Conservation (phyloP, 768 basidiomycete species). For the Psilocybe sp. region DNA sequence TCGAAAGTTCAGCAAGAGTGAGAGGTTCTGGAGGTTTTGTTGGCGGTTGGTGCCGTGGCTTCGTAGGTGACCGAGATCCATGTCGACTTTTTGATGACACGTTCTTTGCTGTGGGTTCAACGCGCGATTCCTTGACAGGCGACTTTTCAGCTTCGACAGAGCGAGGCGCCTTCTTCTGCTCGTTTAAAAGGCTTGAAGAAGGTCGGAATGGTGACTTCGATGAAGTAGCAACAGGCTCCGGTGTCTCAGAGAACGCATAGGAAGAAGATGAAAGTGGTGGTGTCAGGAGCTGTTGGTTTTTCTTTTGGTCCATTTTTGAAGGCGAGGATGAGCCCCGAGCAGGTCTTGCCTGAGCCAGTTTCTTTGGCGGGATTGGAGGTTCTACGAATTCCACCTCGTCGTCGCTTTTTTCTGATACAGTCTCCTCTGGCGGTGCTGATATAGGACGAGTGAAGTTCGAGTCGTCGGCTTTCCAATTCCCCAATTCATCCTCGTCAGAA, state of each 20-base stretch:
- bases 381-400: slow-evolving; percentile 24
- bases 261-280: no score
- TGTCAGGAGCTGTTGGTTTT: no score
- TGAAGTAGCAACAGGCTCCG: no score
- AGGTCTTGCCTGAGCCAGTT: not conserved
- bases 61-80: not conserved
- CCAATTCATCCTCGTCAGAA: slow-evolving; percentile 45
- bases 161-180: no score
- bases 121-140: no score
- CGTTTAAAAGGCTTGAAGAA: no score
- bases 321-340: not conserved
- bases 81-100: no score
- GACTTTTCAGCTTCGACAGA: no score
- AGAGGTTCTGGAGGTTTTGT: not conserved
- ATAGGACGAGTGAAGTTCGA: slow-evolving; percentile 34
- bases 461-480: slow-evolving; percentile 37
- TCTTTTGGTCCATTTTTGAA: not conserved
- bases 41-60: not conserved
- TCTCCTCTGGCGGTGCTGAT: slow-evolving; percentile 10
- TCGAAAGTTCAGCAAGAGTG: not conserved
- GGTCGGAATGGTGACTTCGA: no score
- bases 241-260: no score
- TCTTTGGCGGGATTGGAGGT: slow-evolving; percentile 3
- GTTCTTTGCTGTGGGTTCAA: no score
- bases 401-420: slow-evolving; percentile 4